Conservation (phyloP, 164 flowering plant species). For the Chimonanthus praecox region DNA sequence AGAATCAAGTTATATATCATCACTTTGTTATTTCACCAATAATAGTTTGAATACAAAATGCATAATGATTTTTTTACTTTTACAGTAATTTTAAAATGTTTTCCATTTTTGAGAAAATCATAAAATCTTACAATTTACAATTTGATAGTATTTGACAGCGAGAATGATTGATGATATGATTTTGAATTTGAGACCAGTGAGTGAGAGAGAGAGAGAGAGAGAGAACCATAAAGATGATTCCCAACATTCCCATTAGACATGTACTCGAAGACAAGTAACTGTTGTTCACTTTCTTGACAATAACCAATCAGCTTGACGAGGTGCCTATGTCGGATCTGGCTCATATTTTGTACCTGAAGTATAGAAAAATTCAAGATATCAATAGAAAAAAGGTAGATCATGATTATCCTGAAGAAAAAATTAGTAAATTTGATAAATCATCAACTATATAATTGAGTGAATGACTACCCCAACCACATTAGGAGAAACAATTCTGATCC, state of each 20-base stretch:
- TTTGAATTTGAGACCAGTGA: not conserved
- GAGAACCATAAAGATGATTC: slow-evolving; percentile 38
- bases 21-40: too few relatives aligned
- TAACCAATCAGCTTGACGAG: slow-evolving; percentile 43
- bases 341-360: slow-evolving; percentile 30
- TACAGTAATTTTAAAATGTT: not conserved
- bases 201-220: slow-evolving; percentile 19
- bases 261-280: slow-evolving; percentile 37
- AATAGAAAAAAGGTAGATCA: not conserved
- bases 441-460: not conserved
- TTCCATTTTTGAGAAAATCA: not conserved
- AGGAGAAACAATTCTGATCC: not conserved
- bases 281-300: slow-evolving; percentile 31
- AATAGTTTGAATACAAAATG: not conserved
- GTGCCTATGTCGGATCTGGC: slow-evolving; percentile 29
- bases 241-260: slow-evolving; percentile 41
- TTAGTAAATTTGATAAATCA: too few relatives aligned
- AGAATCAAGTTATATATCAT: too few relatives aligned
- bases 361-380: not conserved
- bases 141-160: too few relatives aligned
- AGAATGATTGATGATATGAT: too few relatives aligned
- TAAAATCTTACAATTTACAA: too few relatives aligned
- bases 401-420: not conserved
- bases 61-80: not conserved
- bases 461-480: not conserved